Evolutionary conservation across 371 early-diverging fungal genomes (phyloP), one percentile per base, ranked within the genome.

Genomic region (Saksenaea oblongispora): DNA sequence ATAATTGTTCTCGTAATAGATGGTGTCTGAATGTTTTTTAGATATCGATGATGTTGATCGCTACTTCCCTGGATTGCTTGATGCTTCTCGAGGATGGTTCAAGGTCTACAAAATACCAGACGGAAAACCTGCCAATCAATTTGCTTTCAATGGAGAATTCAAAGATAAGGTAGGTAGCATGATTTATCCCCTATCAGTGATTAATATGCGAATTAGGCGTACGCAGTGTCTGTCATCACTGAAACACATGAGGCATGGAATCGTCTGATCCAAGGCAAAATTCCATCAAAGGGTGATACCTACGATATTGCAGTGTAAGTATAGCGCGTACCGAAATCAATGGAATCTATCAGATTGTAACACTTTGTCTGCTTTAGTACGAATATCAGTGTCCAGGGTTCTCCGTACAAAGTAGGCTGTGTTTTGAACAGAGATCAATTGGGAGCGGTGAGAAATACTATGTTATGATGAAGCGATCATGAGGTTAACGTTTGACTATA

Each of bases 71-170:
- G 99, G 98, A 10, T 86, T 99, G 24, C 79, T 99, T 47, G 91
- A 94, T 58, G 95, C 95, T 53, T 96, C 98, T 35, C 90, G 91
- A 74, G 93, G 96, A 74, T 99, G 99, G 99, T 98, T 99, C 92
- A 93, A 94, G 69, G 89, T 97, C 76, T 99, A 99, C 90, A 99
- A 99, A 87, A 92, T 99, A 75, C 99, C 99, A 28, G 99, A 99
- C 86, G 98, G 98, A 60, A 99, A 99, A 86, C 95, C 95, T 57
- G 95, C 93, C 79, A 99, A 99, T 86, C 82, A 90, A 77, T 99
- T 99, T 84, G 99, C 98, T 41, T 97, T 99, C 79, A 82, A 87
- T 73, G 99, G 98, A 61, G 85, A 93, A 76, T 93, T 91, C 73
- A 90, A 91, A 79, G 85, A 92, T 78, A 91, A 82, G 70, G 86